phyloP scores from a whole-genome alignment of 176 grass and related monocot genomes.

The Phoenix roebelenii region DNA sequence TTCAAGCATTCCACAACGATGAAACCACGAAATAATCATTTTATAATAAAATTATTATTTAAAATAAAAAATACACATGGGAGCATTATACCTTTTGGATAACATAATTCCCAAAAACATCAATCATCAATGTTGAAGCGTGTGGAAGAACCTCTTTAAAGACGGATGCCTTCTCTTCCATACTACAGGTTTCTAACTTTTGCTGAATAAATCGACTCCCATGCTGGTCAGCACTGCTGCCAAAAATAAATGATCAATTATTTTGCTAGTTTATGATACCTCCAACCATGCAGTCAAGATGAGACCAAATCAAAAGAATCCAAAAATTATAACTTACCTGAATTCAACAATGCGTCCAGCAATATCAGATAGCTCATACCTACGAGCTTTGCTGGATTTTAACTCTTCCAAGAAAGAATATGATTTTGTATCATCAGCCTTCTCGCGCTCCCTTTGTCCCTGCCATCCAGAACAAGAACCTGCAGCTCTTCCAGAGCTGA shows the following conservation, averaged over 20 bases:
- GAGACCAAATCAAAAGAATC: slow-evolving; percentile 10
- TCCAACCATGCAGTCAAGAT: neutral
- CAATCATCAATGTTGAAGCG: slow-evolving; percentile 75
- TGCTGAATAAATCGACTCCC: slow-evolving; percentile 99
- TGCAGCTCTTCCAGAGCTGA: slow-evolving; percentile 31
- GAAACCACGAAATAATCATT: no score
- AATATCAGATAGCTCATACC: slow-evolving; percentile 82
- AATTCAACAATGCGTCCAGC: slow-evolving; percentile 74
- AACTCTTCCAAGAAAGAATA: slow-evolving; percentile 87
- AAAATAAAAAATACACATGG: neutral
- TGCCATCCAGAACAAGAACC: slow-evolving; percentile 40
- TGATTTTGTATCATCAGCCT: slow-evolving; percentile 54
- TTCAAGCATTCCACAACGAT: no score
- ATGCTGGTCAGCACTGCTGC: slow-evolving; percentile 86
- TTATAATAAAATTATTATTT: no score
- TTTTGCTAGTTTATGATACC: slow-evolving; percentile 2
- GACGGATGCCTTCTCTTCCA: slow-evolving; percentile 81
- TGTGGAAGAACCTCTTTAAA: slow-evolving; percentile 89
- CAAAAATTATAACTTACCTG: slow-evolving; percentile 51
- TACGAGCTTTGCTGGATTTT: slow-evolving; percentile 61
- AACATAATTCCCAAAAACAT: slow-evolving; percentile 98
- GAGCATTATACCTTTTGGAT: slow-evolving; percentile 79
- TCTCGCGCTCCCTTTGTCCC: slow-evolving; percentile 43
- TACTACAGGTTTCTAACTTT: slow-evolving; percentile 81
- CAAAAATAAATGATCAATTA: slow-evolving; percentile 12